A percentile compares a stretch with the other conserved stretches of the same genome.
These are phyloP conservation scores for Sporisorium graminicola DNA, from an alignment of 1,284 basidiomycete genomes.

Conservation along the genomic window DNA sequence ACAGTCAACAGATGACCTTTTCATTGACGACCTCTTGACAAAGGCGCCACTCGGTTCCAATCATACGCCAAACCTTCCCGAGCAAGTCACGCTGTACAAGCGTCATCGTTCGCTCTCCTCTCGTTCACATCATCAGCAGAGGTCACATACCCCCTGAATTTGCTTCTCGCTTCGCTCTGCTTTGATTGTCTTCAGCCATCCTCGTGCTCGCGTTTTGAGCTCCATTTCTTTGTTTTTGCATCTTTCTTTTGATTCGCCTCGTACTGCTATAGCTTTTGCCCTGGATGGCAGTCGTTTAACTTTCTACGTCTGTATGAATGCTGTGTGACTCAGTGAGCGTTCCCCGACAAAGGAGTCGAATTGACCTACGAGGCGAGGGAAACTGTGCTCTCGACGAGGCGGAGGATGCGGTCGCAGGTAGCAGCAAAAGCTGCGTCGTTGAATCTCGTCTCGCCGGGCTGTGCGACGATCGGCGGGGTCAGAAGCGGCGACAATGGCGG, in stretches of 20 bases:
- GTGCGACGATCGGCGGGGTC: not conserved
- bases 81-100: conserved; percentile 12
- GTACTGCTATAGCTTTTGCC: not conserved
- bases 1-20: conserved; percentile 5
- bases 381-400: conserved; percentile 3
- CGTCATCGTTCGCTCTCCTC: conserved; percentile 37
- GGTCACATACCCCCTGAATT: conserved; percentile 28
- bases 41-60: conserved; percentile 14
- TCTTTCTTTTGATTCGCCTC: not conserved
- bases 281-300: not conserved
- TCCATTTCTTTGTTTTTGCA: not conserved
- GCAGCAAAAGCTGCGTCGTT: not conserved
- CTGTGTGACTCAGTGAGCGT: not conserved
- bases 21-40: conserved; percentile 7
- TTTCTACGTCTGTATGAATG: not conserved
- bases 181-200: not conserved
- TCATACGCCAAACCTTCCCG: conserved; percentile 13
- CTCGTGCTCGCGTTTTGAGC: not conserved
- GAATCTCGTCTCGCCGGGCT: too few species aligned
- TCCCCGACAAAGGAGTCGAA: not conserved
- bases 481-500: conserved; percentile 3
- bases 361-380: not conserved
- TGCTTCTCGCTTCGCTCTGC: not conserved
- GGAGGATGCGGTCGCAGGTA: conserved; percentile 15
- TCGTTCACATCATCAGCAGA: conserved; percentile 39